Evolutionary conservation across 345 rosid species (phyloP).

Genomic region (Aquilaria yunnanensis): DNA sequence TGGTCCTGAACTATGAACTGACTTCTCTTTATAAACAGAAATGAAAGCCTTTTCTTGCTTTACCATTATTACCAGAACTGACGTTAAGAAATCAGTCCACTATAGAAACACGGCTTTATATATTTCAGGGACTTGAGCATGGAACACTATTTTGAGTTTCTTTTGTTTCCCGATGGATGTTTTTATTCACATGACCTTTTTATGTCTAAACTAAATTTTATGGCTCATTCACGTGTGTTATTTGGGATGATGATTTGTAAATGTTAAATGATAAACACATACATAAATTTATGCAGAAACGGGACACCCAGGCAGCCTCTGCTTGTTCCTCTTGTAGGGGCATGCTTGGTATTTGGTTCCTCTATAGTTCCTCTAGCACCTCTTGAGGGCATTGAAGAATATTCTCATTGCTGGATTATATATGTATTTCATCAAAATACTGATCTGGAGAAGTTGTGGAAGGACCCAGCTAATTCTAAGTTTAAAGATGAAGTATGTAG

Average conservation of each 20-base stretch:
- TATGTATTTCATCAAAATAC: constrained; percentile 92
- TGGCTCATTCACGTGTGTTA: neutral
- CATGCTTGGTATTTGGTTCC: constrained; percentile 56
- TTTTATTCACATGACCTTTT: too few species aligned
- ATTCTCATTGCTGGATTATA: constrained; percentile 92
- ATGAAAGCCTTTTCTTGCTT: too few species aligned
- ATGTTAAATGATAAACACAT: neutral
- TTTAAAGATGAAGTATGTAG: constrained; percentile 74
- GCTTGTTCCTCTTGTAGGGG: constrained; percentile 84
- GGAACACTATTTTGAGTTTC: too few species aligned
- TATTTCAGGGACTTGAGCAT: too few species aligned
- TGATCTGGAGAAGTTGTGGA: constrained; percentile 89
- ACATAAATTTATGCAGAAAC: constrained; percentile 39
- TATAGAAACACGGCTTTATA: too few species aligned
- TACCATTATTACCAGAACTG: too few species aligned
- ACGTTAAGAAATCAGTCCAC: too few species aligned
- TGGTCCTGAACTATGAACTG: too few species aligned
- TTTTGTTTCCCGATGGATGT: too few species aligned
- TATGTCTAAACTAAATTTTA: too few species aligned
- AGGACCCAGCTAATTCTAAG: constrained; percentile 76
- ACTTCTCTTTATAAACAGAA: too few species aligned
- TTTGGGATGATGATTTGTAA: neutral
- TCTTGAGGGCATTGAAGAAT: constrained; percentile 81
- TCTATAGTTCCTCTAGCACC: constrained; percentile 88
- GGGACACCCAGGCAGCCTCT: constrained; percentile 95